Evolutionary conservation across 495 filamentous ascomycete species (phyloP).

Genomic region (Neurospora sp.): DNA sequence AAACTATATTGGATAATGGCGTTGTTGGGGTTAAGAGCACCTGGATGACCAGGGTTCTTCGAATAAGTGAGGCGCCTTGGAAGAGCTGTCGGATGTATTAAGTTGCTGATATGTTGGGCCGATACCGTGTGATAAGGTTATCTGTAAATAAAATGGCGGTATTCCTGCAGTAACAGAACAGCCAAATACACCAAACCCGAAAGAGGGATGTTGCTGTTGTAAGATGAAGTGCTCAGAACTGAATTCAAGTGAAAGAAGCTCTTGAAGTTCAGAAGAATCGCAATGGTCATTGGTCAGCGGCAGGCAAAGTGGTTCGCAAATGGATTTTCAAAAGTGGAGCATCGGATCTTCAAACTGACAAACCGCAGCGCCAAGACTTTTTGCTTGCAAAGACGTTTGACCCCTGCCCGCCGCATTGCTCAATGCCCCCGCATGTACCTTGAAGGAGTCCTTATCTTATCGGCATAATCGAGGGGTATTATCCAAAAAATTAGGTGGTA

Average conservation of each 20-base stretch:
- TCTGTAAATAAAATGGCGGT: not conserved
- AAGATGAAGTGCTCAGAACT: not conserved
- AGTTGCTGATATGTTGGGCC: not conserved
- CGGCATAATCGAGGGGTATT: not conserved
- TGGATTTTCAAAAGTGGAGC: not conserved
- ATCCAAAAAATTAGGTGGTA: not conserved
- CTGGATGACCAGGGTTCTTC: not conserved
- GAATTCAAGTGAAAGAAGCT: not conserved
- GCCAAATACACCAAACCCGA: not conserved
- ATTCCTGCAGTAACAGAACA: not conserved
- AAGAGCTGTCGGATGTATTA: not conserved
- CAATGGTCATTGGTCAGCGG: not conserved
- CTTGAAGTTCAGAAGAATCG: not conserved
- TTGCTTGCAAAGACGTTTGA: not conserved
- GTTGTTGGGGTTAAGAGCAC: not conserved
- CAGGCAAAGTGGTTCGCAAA: not conserved
- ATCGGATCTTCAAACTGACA: not conserved
- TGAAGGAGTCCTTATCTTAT: not conserved
- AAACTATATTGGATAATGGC: not conserved
- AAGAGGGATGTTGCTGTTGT: not conserved
- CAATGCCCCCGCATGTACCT: not conserved
- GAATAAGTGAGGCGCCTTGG: not conserved
- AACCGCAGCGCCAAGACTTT: not conserved
- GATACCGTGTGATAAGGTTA: not conserved
- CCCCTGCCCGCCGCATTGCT: not conserved